Base-by-base conservation (phyloP, 768 basidiomycete species). In the Mycena venus region DNA sequence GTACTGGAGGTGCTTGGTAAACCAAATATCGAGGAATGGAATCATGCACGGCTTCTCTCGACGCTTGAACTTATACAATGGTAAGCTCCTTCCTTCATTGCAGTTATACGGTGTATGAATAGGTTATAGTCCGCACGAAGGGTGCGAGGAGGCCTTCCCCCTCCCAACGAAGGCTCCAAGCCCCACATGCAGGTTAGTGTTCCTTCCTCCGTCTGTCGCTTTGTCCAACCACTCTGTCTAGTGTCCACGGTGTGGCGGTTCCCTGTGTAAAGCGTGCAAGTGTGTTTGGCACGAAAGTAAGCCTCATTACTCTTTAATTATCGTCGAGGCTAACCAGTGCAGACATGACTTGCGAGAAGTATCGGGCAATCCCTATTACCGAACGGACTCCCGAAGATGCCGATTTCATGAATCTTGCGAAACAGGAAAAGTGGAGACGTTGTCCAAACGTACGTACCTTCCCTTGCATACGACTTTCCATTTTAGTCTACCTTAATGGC, bases 1-100 rank as follows among this genome's bases (percentile, higher is more conserved):
- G 78, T 76, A 21, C 67, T 34, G 44, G 56, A n/a, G n/a, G n/a
- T n/a, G n/a, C n/a, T n/a, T n/a, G n/a, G n/a, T n/a, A n/a, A n/a
- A n/a, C n/a, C n/a, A n/a, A 77, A 78, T n/a, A 75, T 77, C 68
- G 68, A 77, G 32, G 78, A 73, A 49, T 78, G 78, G 78, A 70
- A 70, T 31, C 73, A 78, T 51, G 67, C 70, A 0, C 75, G 78
- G 3, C 77, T 68, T 42, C 32, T 77, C 44, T 77, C 78, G 38
- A 68, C 51, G 27, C 62, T 78, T 21, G 72, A 78, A 53, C 68
- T 78, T 59, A 73, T 78, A 44, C 71, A 78, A 38, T 78, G 78
- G 78, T 77, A 21, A 4, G 67, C 53, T 32, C 10, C 11, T 67
- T 29, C 23, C 23, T 29, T 64, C 23, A 3, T 34, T 31, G 19